Base-by-base conservation (phyloP, 257 asterid species). In the Orobanche coerulescens region DNA sequence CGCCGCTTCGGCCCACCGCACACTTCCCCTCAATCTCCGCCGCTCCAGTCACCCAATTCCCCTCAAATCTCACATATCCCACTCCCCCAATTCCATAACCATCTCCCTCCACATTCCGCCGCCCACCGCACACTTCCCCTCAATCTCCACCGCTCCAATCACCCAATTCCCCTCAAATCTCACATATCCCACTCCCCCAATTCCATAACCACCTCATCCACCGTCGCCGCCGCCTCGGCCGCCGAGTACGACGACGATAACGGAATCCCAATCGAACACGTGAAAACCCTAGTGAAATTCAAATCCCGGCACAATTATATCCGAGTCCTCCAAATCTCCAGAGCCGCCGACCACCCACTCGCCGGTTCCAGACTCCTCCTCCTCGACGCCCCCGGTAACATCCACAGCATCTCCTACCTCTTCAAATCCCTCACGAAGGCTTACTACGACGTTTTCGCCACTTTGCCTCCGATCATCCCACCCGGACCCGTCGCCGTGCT, bases 341-440 rank as follows among this genome's bases (percentile, higher is more conserved):
- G 97, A 60, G 79, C 74, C 52, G 95, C 96, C 23, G 90, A 87
- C 84, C 98, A 88, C 75, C 76, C 94, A 0, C 80, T 88, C 18
- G 87, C 96, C 13, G 98, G 98, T 39, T 82, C 92, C 56, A 70
- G 96, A 11, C 83, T 91, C 47, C 95, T 91, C 64, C 62, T 91
- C 10, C 96, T 88, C 65, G 96, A 91, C 61, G 76, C 83, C 65
- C 96, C 96, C 55, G 98, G 98, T 15, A 91, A 91, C 75, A 91
- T 91, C 70, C 98, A 91, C 82, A 91, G 98, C 88, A 83, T 91
- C 37, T 85, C 91, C 58, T 80, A 53, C 68, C 61, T 68, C n/a
- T 82, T 85, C 73, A 84, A 81, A 30, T 46, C 96, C 6, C 70
- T 88, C 16, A 91, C 98, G 64, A 55, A 81, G 42, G 51, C 96